Percentiles rank a stretch among this genome's conserved stretches.
Evolutionary conservation across 2,329 filamentous ascomycete genomes (phyloP).

Genomic region (Nannizziopsis arthrosporioides): DNA sequence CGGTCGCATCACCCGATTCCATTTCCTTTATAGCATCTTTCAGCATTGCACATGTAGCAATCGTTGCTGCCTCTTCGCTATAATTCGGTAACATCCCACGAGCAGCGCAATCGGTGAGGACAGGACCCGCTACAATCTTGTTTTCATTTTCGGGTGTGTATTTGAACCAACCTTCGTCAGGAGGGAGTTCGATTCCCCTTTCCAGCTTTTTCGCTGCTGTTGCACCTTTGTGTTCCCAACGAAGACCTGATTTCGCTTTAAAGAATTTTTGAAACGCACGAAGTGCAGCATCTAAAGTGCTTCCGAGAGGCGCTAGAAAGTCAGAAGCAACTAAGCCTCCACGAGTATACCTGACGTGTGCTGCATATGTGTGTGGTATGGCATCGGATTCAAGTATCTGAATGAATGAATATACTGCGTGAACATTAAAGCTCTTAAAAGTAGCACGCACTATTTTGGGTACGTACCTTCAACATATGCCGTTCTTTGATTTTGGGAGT

Average conservation of each 20-base stretch:
- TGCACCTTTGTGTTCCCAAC: slow-evolving; percentile 43
- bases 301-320: slow-evolving; percentile 25
- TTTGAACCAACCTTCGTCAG: slow-evolving; percentile 25
- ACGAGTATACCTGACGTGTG: slow-evolving; percentile 41
- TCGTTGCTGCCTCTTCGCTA: slow-evolving; percentile 4
- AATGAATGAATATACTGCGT: slow-evolving; percentile 5
- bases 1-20: neutral
- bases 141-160: slow-evolving; percentile 17
- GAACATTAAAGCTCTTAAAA: neutral
- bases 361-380: slow-evolving; percentile 49
- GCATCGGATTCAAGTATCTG: slow-evolving; percentile 58
- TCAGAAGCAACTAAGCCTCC: slow-evolving; percentile 23
- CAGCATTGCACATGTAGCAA: slow-evolving; percentile 1
- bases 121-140: no score
- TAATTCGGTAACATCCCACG: neutral
- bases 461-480: slow-evolving; percentile 48
- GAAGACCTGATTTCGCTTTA: slow-evolving; percentile 43
- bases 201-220: slow-evolving; percentile 13
- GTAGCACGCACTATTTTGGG: neutral
- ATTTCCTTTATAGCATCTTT: slow-evolving; percentile 4
- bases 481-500: slow-evolving; percentile 46
- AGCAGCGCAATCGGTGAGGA: neutral
- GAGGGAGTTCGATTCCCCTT: slow-evolving; percentile 19
- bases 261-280: slow-evolving; percentile 48
- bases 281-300: slow-evolving; percentile 34